Evolutionary conservation across 192 early-diverging fungal genomes (phyloP).

Genomic region (Backusella luteola): DNA sequence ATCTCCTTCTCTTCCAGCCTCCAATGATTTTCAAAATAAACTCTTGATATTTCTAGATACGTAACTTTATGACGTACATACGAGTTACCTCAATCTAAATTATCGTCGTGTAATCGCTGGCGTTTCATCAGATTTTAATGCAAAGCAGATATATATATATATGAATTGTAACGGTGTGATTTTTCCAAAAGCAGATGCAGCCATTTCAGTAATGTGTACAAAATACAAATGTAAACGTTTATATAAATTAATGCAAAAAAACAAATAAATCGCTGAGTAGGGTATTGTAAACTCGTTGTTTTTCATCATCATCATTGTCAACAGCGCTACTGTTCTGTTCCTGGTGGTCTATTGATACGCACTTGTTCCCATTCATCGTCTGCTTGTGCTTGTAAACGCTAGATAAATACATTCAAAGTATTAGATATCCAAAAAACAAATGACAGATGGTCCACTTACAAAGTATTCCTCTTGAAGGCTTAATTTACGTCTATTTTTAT

Average conservation of each 20-base stretch:
- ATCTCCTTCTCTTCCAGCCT: background rate
- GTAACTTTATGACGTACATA: background rate
- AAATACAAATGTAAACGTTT: background rate
- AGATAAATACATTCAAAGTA: background rate
- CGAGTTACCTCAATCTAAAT: background rate
- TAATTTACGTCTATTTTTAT: constrained; percentile 54
- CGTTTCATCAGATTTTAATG: too few relatives aligned
- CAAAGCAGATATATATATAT: too few relatives aligned
- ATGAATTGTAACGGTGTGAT: too few relatives aligned
- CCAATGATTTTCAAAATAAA: background rate
- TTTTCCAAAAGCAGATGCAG: too few relatives aligned
- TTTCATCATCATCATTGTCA: background rate
- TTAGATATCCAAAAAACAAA: too few relatives aligned
- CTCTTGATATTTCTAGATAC: too few relatives aligned
- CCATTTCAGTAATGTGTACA: too few relatives aligned
- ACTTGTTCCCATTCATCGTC: constrained; percentile 33
- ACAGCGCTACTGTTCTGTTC: constrained; percentile 13
- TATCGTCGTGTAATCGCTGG: too few relatives aligned
- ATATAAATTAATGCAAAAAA: background rate
- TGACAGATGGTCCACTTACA: constrained; percentile 19
- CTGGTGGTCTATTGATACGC: constrained; percentile 26
- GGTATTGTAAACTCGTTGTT: background rate
- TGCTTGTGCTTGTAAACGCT: constrained; percentile 32
- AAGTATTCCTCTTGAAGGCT: constrained; percentile 75
- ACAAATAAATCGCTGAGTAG: background rate